Percentiles rank a stretch among this genome's conserved stretches.
These are phyloP conservation scores for Fomitopsis betulina DNA, from an alignment of 1,284 basidiomycete species.

Conservation along the genomic window DNA sequence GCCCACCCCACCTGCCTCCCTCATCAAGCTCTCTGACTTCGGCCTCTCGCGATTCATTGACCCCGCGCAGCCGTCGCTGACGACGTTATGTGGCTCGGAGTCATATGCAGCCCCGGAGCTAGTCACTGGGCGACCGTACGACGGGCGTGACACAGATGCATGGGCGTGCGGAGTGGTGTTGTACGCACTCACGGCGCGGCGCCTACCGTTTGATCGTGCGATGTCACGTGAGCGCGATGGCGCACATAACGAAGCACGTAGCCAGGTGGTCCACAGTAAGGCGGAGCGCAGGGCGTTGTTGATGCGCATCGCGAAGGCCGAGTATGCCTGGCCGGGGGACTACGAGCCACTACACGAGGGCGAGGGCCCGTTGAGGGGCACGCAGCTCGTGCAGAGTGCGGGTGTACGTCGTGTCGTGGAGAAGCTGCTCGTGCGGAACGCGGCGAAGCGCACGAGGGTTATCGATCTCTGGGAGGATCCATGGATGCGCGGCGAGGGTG, in stretches of 20 bases:
- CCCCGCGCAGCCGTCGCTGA: conserved; percentile 63
- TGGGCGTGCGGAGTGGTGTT: conserved; percentile 92
- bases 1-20: conserved; percentile 47
- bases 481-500: conserved; percentile 48
- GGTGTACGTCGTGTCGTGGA: conserved; percentile 53
- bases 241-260: conserved; percentile 3
- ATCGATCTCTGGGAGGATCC: conserved; percentile 62
- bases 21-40: conserved; percentile 89
- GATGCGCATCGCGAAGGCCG: conserved; percentile 75
- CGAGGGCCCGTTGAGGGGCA: conserved; percentile 14
- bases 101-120: conserved; percentile 92
- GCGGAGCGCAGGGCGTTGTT: conserved; percentile 46
- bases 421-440: conserved; percentile 65
- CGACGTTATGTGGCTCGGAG: conserved; percentile 87
- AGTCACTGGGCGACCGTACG: conserved; percentile 67
- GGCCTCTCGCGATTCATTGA: conserved; percentile 87
- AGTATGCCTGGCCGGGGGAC: conserved; percentile 64
- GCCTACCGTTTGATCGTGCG: conserved; percentile 60
- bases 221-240: conserved; percentile 2
- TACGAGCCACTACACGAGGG: conserved; percentile 6
- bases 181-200: conserved; percentile 76
- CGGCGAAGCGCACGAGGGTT: conserved; percentile 53
- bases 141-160: conserved; percentile 83
- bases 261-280: not conserved
- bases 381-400: conserved; percentile 38